Base-by-base conservation (phyloP, 2,329 filamentous ascomycete genomes). In the Talaromyces sp. region DNA sequence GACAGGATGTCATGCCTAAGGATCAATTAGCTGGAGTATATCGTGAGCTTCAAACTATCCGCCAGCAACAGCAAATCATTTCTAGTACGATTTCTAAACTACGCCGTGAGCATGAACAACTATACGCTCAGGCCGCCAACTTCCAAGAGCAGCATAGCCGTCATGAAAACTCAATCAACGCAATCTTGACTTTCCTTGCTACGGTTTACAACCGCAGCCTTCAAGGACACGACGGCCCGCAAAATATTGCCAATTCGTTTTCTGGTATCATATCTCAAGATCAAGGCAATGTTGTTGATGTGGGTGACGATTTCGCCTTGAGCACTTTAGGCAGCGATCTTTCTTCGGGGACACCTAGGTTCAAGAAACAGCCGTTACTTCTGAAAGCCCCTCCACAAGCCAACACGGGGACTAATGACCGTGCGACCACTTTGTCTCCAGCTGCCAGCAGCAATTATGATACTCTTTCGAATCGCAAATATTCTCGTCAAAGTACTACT, bases 81-180 rank as follows among this genome's bases (percentile, higher is more conserved):
- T 90, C 89, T 15, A 85, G 82, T 40, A 89, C 93, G 62, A 91
- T 99, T 64, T 83, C 81, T 55, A 85, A 89, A 57, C 78, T 97
- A 59, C 88, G 91, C 57, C 84, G 88, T 60, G 92, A 97, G 67
- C 94, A 97, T 69, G 86, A 91, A 61, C 86, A 93, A 61, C 82
- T 97, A 31, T 95, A 92, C 67, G 88, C 89, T 57, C 91, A 97
- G 73, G 92, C 93, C 0, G 82, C 89, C 45, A 86, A 89, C 59
- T 97, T 97, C 70, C 92, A 97, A 73, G 89, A 85, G 60, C 85
- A 96, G 69, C 93, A 97, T 69, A 91, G 93, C 65, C 87, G 94
- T n/a, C 94, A 99, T 68, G 94, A 99, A 70, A 96, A 93, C 70
- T 97, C 93, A 0, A 97, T 99, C 74, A 97, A 97, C 69, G 93